Evolutionary conservation across 2,329 filamentous ascomycete genomes (phyloP), one percentile per base, ranked within the genome.

Genomic region (Ophiocordyceps camponoti-saundersi): DNA sequence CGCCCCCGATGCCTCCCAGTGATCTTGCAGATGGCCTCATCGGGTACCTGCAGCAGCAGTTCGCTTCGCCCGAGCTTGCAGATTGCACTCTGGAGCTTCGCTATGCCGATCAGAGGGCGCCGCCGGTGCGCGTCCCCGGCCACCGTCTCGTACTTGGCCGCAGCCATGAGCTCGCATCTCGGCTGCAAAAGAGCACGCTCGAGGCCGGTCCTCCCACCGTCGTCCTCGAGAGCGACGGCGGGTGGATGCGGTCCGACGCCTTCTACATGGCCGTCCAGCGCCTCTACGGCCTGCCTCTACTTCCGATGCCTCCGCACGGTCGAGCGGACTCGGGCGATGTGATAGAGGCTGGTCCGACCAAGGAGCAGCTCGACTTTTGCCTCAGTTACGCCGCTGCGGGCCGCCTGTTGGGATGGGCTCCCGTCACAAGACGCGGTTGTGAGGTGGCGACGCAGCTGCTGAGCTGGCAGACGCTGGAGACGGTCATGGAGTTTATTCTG

Each of bases 321-420:
- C 52, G 53, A 10, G 45, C 53, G 22, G 57, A 62, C 21, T 55
- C 57, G 12, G 54, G 53, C 6, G 57, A 62, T 2, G 53, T 65
- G 29, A 57, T 59, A 0, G 55, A 67, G 54, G 61, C 66, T 47
- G 62, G 68, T 21, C 60, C 65, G 45, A 52, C 61, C 42, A 53
- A 56, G 21, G 69, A 72, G 8, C 68, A 66, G 20, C 69, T 77
- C 48, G 64, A 70, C 30, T 74, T 75, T 50, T 72, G 72, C n/a
- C 61, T 85, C 20, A 76, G 77, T 22, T 82, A 83, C 55, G 72
- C 79, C 43, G 77, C 79, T 23, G 73, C 78, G 6, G 81, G 79
- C 0, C 66, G 73, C 45, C 63, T 77, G 39, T 64, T 85, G 16
- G 65, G 67, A 40, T 71, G 80, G 56, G 66, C 64, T 2, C 68